Evolutionary conservation across 2,329 filamentous ascomycete species (phyloP).

Genomic region (Curvularia hawaiiensis): DNA sequence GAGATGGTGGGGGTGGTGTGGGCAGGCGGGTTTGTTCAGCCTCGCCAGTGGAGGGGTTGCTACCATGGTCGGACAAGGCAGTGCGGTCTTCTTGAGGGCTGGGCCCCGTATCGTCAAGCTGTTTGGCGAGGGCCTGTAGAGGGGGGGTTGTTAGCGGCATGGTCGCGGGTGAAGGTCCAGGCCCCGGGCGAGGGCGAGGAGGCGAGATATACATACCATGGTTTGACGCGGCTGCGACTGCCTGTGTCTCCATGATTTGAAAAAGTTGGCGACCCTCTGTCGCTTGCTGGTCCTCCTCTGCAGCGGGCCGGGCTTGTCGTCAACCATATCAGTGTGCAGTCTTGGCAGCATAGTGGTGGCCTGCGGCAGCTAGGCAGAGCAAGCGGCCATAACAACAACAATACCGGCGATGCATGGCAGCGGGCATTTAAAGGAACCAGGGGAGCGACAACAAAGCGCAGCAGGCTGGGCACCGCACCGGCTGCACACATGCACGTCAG

Average conservation of each 20-base stretch:
- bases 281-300: conserved; percentile 38
- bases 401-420: conserved; percentile 29
- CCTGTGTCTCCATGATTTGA: conserved; percentile 35
- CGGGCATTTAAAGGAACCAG: conserved; percentile 23
- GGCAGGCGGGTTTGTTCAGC: conserved; percentile 15
- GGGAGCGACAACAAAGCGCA: conserved; percentile 31
- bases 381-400: background rate
- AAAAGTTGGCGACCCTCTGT: conserved; percentile 39
- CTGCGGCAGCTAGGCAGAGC: conserved; percentile 12
- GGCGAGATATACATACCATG: conserved; percentile 23
- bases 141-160: conserved; percentile 24
- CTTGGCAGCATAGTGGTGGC: conserved; percentile 38
- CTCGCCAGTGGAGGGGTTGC: conserved; percentile 15
- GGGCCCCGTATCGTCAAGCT: conserved; percentile 13
- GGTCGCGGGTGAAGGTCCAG: background rate
- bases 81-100: conserved; percentile 15
- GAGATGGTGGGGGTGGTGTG: conserved; percentile 21
- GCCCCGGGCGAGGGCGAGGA: conserved; percentile 3
- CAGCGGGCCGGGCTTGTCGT: conserved; percentile 27
- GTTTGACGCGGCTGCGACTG: conserved; percentile 23
- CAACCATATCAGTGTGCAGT: conserved; percentile 28
- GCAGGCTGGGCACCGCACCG: conserved; percentile 21
- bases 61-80: conserved; percentile 21
- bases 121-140: conserved; percentile 23
- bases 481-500: conserved; percentile 32